These are phyloP conservation scores for Cucurbita maxima DNA, from an alignment of 306 rosid genomes.

Conservation along the genomic window DNA sequence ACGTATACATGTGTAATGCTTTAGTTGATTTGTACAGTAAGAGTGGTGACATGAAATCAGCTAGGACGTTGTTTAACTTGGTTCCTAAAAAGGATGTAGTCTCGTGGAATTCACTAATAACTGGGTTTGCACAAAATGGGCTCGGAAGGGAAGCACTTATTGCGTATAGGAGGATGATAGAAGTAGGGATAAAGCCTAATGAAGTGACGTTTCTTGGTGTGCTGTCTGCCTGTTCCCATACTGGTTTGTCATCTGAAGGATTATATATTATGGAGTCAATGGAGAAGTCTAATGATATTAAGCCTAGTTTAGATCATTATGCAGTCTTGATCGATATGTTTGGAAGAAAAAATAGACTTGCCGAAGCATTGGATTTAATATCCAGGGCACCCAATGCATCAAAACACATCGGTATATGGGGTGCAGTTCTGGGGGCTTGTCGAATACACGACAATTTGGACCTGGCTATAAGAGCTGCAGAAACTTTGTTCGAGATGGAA, in stretches of 20 bases:
- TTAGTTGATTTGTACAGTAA: conserved; percentile 46
- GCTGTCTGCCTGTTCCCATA: conserved; percentile 45
- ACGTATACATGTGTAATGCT: conserved; percentile 32
- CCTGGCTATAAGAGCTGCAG: conserved; percentile 40
- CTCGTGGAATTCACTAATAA: conserved; percentile 42
- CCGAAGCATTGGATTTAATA: conserved; percentile 32
- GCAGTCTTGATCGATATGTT: conserved; percentile 47
- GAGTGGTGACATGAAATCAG: conserved; percentile 43
- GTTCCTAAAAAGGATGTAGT: conserved; percentile 24
- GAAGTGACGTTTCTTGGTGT: conserved; percentile 44
- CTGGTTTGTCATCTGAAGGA: conserved; percentile 39
- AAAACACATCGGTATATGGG: conserved; percentile 40
- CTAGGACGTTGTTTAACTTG: conserved; percentile 29
- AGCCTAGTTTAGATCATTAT: conserved; percentile 34
- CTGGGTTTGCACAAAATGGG: conserved; percentile 46
- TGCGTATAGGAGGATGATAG: conserved; percentile 36
- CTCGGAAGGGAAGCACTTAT: conserved; percentile 25
- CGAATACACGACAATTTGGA: conserved; percentile 36
- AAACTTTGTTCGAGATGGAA: conserved; percentile 37
- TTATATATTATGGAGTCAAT: conserved; percentile 26
- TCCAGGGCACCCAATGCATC: conserved; percentile 22
- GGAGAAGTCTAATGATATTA: conserved; percentile 26
- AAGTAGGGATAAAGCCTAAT: conserved; percentile 36
- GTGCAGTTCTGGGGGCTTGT: conserved; percentile 49
- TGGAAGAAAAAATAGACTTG: conserved; percentile 45